phyloP scores from a whole-genome alignment of 805 yeast genomes.

The Schwanniomyces vanrijiae region DNA sequence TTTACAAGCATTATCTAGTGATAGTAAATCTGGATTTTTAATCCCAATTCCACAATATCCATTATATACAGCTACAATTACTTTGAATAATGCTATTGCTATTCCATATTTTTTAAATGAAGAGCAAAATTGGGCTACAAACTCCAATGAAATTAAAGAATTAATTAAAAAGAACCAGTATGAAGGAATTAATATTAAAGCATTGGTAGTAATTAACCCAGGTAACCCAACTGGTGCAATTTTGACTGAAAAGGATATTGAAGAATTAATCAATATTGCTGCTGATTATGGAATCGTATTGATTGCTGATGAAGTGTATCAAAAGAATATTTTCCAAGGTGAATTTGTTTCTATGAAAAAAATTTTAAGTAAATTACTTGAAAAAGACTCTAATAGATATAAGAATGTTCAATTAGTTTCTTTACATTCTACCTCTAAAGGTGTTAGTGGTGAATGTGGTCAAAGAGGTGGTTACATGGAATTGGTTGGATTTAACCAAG shows the following conservation, averaged over 20 bases:
- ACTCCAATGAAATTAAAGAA: slow-evolving; percentile 60
- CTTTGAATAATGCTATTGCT: slow-evolving; percentile 78
- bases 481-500: slow-evolving; percentile 72
- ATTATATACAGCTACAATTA: slow-evolving; percentile 89
- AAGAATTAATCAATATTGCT: slow-evolving; percentile 71
- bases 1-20: slow-evolving; percentile 66
- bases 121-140: slow-evolving; percentile 78
- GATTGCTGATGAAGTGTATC: slow-evolving; percentile 98
- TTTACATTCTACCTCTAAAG: slow-evolving; percentile 95
- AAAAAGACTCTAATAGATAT: slow-evolving; percentile 52
- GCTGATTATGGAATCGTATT: slow-evolving; percentile 82
- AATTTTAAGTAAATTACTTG: slow-evolving; percentile 66
- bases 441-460: slow-evolving; percentile 98
- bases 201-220: slow-evolving; percentile 92
- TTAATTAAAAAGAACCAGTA: slow-evolving; percentile 48
- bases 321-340: slow-evolving; percentile 83
- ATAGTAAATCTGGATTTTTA: slow-evolving; percentile 70
- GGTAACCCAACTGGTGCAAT: slow-evolving; percentile 98
- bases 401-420: slow-evolving; percentile 85
- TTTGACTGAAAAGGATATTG: slow-evolving; percentile 62
- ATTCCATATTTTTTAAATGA: slow-evolving; percentile 88
- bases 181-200: slow-evolving; percentile 64
- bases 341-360: slow-evolving; percentile 83
- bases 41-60: slow-evolving; percentile 99
- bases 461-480: slow-evolving; percentile 99